These are phyloP conservation scores for Debaryomyces tyrocola DNA, from an alignment of 805 yeast genomes.

Conservation along the genomic window DNA sequence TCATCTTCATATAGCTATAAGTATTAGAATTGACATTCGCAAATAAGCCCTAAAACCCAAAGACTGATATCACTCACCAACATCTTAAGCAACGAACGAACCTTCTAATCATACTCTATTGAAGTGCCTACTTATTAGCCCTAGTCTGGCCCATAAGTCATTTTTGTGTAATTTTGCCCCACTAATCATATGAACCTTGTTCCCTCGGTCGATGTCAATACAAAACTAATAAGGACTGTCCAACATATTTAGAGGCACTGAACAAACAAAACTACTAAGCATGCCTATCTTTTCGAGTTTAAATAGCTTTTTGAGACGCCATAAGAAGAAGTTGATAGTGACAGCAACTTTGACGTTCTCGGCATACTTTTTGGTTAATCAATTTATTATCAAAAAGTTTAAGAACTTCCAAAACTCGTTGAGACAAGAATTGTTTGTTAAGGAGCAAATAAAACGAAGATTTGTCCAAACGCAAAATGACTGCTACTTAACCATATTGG, in stretches of 20 bases:
- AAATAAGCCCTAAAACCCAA: too few relatives aligned
- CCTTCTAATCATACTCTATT: too few relatives aligned
- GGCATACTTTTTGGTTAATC: slow-evolving; percentile 35
- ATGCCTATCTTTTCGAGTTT: slow-evolving; percentile 44
- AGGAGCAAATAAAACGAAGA: slow-evolving; percentile 65
- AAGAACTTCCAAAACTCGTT: slow-evolving; percentile 40
- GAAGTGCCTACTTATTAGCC: too few relatives aligned
- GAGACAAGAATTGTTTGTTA: slow-evolving; percentile 40
- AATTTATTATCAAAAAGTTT: slow-evolving; percentile 38
- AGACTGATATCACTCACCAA: too few relatives aligned
- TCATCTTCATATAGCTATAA: too few relatives aligned
- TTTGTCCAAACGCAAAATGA: slow-evolving; percentile 92
- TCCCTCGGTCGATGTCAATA: slow-evolving; percentile 1
- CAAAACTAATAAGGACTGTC: background rate
- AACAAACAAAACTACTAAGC: background rate
- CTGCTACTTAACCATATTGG: slow-evolving; percentile 78
- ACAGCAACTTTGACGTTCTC: slow-evolving; percentile 36
- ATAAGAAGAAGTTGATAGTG: slow-evolving; percentile 35
- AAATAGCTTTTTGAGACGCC: slow-evolving; percentile 40
- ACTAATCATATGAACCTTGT: slow-evolving; percentile 1
- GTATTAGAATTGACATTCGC: too few relatives aligned
- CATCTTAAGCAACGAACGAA: too few relatives aligned
- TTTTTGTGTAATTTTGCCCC: slow-evolving; percentile 4
- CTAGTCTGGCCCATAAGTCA: too few relatives aligned
- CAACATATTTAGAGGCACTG: background rate